A percentile compares a stretch with the other conserved stretches of the same genome.
Evolutionary conservation across 768 basidiomycete species (phyloP).

Genomic region (Russula sp.): DNA sequence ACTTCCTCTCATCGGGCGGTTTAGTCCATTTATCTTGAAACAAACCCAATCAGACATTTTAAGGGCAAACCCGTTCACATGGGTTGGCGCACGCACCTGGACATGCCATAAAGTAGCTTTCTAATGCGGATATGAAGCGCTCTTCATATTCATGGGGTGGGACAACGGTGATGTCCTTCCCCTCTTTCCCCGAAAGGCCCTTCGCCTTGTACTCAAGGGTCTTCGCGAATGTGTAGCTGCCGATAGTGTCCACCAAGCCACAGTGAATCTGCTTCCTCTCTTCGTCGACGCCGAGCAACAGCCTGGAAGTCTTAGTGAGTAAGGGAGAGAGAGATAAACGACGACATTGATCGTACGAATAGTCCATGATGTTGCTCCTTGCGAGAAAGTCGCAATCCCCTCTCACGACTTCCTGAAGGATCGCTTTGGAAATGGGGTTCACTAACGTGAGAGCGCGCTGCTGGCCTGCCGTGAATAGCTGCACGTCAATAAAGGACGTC

Average conservation of each 20-base stretch:
- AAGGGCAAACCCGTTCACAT: background rate
- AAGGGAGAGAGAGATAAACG: background rate
- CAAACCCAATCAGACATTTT: background rate
- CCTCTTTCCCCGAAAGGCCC: slow-evolving; percentile 47
- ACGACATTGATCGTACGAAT: slow-evolving; percentile 50
- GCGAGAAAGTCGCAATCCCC: slow-evolving; percentile 71
- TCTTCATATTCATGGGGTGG: slow-evolving; percentile 78
- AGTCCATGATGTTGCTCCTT: slow-evolving; percentile 80
- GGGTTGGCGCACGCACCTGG: slow-evolving; percentile 46
- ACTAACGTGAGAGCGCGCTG: slow-evolving; percentile 59
- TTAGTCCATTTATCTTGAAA: slow-evolving; percentile 37
- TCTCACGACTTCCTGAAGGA: slow-evolving; percentile 61
- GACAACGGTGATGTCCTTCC: slow-evolving; percentile 73
- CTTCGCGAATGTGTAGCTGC: slow-evolving; percentile 82
- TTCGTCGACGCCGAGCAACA: slow-evolving; percentile 69
- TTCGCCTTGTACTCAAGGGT: slow-evolving; percentile 85
- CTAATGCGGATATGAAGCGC: slow-evolving; percentile 65
- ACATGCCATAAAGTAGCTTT: slow-evolving; percentile 71
- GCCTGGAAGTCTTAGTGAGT: slow-evolving; percentile 33
- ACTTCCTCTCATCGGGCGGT: slow-evolving; percentile 31
- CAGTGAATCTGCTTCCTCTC: slow-evolving; percentile 62
- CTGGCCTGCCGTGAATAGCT: slow-evolving; percentile 41
- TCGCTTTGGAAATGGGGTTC: slow-evolving; percentile 65
- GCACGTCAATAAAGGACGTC: background rate
- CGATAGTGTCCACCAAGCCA: slow-evolving; percentile 82